Conservation (phyloP, 768 basidiomycete genomes). For the Boletus huronensis region DNA sequence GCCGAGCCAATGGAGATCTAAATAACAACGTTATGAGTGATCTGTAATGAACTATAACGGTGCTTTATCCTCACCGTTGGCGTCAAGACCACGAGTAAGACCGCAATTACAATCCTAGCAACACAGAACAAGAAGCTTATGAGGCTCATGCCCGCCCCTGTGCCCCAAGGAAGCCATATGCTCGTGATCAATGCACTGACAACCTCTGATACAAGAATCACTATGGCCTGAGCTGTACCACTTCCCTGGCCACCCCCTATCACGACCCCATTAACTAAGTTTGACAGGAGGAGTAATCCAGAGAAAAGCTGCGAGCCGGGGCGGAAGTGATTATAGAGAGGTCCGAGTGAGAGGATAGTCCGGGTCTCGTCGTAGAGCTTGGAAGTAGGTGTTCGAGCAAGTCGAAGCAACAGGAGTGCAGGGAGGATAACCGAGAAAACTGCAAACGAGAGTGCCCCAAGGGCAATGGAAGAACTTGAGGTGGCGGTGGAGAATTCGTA, state of each 20-base stretch:
- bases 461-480: constrained; percentile 59
- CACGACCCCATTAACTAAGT: constrained; percentile 76
- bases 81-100: constrained; percentile 85
- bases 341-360: constrained; percentile 85
- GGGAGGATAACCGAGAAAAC: constrained; percentile 79
- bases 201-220: constrained; percentile 88
- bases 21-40: constrained; percentile 10
- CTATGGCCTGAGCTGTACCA: constrained; percentile 87
- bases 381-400: constrained; percentile 75
- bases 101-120: constrained; percentile 83
- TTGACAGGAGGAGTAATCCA: constrained; percentile 73
- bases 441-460: constrained; percentile 80
- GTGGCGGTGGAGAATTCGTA: constrained; percentile 52
- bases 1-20: constrained; percentile 83
- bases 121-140: constrained; percentile 93
- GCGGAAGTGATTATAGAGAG: constrained; percentile 92
- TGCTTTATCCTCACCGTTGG: constrained; percentile 62
- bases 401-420: constrained; percentile 66
- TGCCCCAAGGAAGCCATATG: constrained; percentile 95
- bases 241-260: constrained; percentile 88
- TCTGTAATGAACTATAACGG: not conserved
- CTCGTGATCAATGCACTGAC: constrained; percentile 83
- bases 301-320: constrained; percentile 90
- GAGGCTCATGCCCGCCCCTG: constrained; percentile 94
- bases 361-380: constrained; percentile 95